Evolutionary conservation across 805 yeast species (phyloP).

Genomic region (Yamadazyma sp.): DNA sequence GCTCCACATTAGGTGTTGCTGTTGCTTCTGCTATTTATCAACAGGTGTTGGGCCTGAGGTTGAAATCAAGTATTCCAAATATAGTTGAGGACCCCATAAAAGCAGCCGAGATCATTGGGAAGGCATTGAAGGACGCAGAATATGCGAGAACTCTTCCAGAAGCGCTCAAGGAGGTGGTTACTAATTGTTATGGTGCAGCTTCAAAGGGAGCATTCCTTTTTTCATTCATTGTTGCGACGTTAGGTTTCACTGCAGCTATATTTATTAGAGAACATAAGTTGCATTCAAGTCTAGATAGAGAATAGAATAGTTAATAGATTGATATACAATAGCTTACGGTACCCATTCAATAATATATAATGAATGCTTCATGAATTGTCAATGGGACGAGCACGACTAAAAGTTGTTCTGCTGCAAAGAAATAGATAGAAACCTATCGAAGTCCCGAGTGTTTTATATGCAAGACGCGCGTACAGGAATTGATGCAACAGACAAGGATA

Average conservation of each 20-base stretch:
- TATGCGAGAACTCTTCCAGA: constrained; percentile 55
- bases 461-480: constrained; percentile 9
- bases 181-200: constrained; percentile 49
- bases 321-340: too few relatives aligned
- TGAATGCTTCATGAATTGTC: too few relatives aligned
- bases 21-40: constrained; percentile 68
- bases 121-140: constrained; percentile 57
- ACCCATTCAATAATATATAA: too few relatives aligned
- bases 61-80: constrained; percentile 20
- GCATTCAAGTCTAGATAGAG: constrained; percentile 52
- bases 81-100: constrained; percentile 30
- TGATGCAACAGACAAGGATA: background rate
- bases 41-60: constrained; percentile 34
- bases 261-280: constrained; percentile 59
- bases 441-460: constrained; percentile 1
- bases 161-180: constrained; percentile 46
- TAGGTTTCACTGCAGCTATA: constrained; percentile 43
- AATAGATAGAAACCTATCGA: constrained; percentile 9
- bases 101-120: constrained; percentile 45
- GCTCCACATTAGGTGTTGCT: constrained; percentile 81
- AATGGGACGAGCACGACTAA: too few relatives aligned
- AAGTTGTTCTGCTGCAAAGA: constrained; percentile 4
- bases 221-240: constrained; percentile 37
- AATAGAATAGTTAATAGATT: constrained; percentile 14
- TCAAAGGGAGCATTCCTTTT: constrained; percentile 56